Evolutionary conservation across 805 yeast species (phyloP), one percentile per base, ranked within the genome.

Genomic region (Kluyveromyces wickerhamii): DNA sequence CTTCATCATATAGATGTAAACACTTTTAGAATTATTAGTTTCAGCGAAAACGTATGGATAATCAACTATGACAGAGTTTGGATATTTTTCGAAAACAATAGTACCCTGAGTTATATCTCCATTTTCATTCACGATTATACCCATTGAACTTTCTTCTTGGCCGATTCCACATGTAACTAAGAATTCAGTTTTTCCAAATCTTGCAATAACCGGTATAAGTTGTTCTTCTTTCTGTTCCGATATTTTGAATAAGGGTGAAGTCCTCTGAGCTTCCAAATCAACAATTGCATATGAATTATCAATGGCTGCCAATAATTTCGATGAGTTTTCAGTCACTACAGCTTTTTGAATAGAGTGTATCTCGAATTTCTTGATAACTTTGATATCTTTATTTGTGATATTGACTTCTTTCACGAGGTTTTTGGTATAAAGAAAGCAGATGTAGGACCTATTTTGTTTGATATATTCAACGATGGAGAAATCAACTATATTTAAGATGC

Each of bases 91-190:
- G 9, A 56, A 36, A 15, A 51, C 48, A 7, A 54, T 39, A 6
- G 59, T 54, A 9, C 56, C 57, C 23, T 52, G 52, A 5, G 49
- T 49, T 7, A 56, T 51, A 29, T 56, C 58, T 21, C 62, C 62
- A 4, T 44, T 21, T 34, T 45, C 41, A 36, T 54, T 49, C 3
- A 57, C 45, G 4, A 54, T 46, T n/a, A 57, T 43, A 3, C 50
- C 56, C 52, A 57, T 56, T 2, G 59, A 48, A 17, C 42, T 47
- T 28, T 52, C 53, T 2, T 42, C 45, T 12, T 29, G 26, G 4
- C 48, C 35, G 2, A 38, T 41, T 2, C 62, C 61, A 7, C 62
- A 59, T 0, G 59, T 45, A 4, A 57, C 50, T 12, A 56, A 29
- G 37, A 52, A 49, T 23, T 49, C 51, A 7, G 34, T 21, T 3